Percentiles rank a stretch among this genome's conserved stretches.
Evolutionary conservation across 352 stramenopile species (phyloP).

Genomic region (Elongisporangium prolatum): DNA sequence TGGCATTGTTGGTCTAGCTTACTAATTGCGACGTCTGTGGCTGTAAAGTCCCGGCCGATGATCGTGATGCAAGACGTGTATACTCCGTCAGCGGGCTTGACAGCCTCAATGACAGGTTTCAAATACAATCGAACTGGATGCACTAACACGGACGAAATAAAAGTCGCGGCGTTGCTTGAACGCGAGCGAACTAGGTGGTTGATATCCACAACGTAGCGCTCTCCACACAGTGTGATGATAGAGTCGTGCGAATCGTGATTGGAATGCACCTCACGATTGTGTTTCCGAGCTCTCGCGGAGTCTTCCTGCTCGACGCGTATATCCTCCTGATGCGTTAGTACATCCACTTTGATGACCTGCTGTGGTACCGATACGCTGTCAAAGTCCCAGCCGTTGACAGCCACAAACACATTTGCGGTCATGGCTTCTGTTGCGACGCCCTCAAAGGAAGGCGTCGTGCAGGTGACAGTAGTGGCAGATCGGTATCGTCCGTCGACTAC

Average conservation of each 20-base stretch:
- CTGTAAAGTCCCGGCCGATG: constrained; percentile 46
- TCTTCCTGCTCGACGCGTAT: constrained; percentile 6
- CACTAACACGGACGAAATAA: constrained; percentile 9
- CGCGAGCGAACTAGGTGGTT: not conserved
- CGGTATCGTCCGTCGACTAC: constrained; percentile 53
- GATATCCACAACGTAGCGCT: constrained; percentile 10
- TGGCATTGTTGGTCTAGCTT: too few species aligned
- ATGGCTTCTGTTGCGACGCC: constrained; percentile 12
- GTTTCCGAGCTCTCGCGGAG: not conserved
- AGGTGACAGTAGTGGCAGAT: constrained; percentile 36
- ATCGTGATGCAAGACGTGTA: constrained; percentile 61
- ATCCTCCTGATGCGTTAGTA: not conserved
- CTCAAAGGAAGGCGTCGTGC: constrained; percentile 30
- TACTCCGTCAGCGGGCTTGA: constrained; percentile 44
- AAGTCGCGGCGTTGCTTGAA: not conserved
- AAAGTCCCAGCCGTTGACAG: constrained; percentile 54
- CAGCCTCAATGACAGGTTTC: constrained; percentile 32
- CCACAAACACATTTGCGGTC: constrained; percentile 36
- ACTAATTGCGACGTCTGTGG: constrained; percentile 47
- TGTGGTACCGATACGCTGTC: constrained; percentile 52
- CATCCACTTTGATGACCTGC: constrained; percentile 12
- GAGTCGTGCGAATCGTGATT: not conserved
- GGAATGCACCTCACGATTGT: not conserved
- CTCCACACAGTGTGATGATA: constrained; percentile 5
- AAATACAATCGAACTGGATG: constrained; percentile 41